Conservation (phyloP, 495 filamentous ascomycete genomes). For the Penicillium antarcticum region DNA sequence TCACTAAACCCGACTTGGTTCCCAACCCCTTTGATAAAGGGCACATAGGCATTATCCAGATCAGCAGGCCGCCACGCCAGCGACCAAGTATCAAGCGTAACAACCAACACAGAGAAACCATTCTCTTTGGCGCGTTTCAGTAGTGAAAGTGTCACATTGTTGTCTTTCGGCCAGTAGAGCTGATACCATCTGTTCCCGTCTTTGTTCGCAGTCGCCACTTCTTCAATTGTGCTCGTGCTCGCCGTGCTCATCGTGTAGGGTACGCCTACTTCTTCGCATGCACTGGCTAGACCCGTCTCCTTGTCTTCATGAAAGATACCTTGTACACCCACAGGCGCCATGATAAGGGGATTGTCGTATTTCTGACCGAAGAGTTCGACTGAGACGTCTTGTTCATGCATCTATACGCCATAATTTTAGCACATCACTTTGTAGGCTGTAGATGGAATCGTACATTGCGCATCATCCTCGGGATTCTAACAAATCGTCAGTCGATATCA, state of each 20-base stretch:
- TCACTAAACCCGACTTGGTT: slow-evolving; percentile 50
- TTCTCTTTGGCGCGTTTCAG: slow-evolving; percentile 57
- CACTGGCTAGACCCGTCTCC: slow-evolving; percentile 51
- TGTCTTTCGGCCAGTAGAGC: slow-evolving; percentile 64
- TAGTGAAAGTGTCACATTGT: slow-evolving; percentile 56
- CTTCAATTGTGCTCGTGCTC: slow-evolving; percentile 52
- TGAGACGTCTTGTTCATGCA: slow-evolving; percentile 47
- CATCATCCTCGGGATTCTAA: slow-evolving; percentile 41
- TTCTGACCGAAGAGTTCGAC: slow-evolving; percentile 56
- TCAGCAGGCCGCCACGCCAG: slow-evolving; percentile 59
- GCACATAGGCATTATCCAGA: slow-evolving; percentile 59
- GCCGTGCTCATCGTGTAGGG: slow-evolving; percentile 57
- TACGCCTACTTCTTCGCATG: slow-evolving; percentile 50
- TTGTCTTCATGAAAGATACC: slow-evolving; percentile 53
- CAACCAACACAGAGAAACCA: slow-evolving; percentile 44
- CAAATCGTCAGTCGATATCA: not conserved
- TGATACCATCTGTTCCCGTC: slow-evolving; percentile 58
- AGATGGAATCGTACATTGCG: slow-evolving; percentile 18
- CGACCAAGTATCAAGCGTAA: slow-evolving; percentile 42
- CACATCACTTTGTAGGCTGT: not conserved
- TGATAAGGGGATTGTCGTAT: slow-evolving; percentile 48
- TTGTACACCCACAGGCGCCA: slow-evolving; percentile 61
- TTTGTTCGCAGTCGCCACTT: slow-evolving; percentile 43
- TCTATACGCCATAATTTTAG: slow-evolving; percentile 16
- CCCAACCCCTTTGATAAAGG: slow-evolving; percentile 44